These are phyloP conservation scores for Coprinellus micaceus DNA, from an alignment of 768 basidiomycete species.

Conservation along the genomic window DNA sequence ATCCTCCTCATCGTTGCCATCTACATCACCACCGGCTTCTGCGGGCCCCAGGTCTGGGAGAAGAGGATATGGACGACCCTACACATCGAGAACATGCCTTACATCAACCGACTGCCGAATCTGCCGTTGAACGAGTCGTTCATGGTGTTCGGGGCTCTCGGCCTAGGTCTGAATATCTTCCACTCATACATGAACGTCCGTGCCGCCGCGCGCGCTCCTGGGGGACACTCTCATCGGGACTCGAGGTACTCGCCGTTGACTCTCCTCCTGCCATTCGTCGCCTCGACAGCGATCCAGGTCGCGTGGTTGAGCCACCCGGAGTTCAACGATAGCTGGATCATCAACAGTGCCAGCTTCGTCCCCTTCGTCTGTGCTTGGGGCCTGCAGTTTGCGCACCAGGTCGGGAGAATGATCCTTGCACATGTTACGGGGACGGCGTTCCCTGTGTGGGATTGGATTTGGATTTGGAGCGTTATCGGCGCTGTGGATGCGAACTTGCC, in stretches of 20 bases:
- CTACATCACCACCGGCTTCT: slow-evolving; percentile 74
- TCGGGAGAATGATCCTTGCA: slow-evolving; percentile 88
- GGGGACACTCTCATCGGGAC: not conserved
- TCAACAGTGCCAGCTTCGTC: slow-evolving; percentile 74
- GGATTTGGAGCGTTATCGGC: slow-evolving; percentile 75
- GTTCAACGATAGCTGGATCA: slow-evolving; percentile 57
- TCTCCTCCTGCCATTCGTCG: slow-evolving; percentile 75
- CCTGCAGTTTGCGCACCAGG: slow-evolving; percentile 85
- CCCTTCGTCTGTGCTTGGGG: slow-evolving; percentile 94
- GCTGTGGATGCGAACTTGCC: slow-evolving; percentile 83
- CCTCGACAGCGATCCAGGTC: slow-evolving; percentile 68
- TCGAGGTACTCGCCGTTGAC: slow-evolving; percentile 43
- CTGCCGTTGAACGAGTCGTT: slow-evolving; percentile 81
- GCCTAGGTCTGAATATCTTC: slow-evolving; percentile 76
- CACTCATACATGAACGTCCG: slow-evolving; percentile 81
- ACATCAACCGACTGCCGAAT: slow-evolving; percentile 55
- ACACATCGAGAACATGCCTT: slow-evolving; percentile 47
- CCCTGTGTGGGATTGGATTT: slow-evolving; percentile 85
- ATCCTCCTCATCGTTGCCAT: slow-evolving; percentile 81
- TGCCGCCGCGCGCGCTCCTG: slow-evolving; percentile 39
- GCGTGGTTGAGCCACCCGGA: slow-evolving; percentile 77
- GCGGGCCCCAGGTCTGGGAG: slow-evolving; percentile 81
- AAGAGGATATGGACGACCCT: slow-evolving; percentile 58
- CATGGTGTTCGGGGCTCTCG: slow-evolving; percentile 75
- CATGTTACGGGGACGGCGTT: slow-evolving; percentile 84